Percentiles rank a stretch among this genome's conserved stretches.
These are phyloP conservation scores for barrel medic (Medicago truncatula) DNA, from an alignment of 306 rosid species.

Conservation along the genomic window DNA sequence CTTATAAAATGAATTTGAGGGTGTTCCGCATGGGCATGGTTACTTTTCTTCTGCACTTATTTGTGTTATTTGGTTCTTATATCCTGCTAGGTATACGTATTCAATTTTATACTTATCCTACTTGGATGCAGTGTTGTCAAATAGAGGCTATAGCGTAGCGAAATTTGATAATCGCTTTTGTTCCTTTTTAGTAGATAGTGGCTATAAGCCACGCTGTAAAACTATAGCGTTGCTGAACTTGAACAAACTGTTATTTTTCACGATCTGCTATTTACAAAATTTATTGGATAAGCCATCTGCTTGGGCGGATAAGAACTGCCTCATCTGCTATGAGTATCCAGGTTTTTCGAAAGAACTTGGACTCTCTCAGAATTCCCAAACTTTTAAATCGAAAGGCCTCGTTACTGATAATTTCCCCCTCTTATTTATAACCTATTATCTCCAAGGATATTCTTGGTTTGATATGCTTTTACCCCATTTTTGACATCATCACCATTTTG, in stretches of 20 bases:
- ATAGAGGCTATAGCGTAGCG: not conserved
- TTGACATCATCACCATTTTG: not conserved
- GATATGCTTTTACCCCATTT: not conserved
- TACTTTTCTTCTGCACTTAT: slow-evolving; percentile 1
- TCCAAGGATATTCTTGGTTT: not conserved
- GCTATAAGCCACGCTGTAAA: not conserved
- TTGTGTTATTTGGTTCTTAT: slow-evolving; percentile 22
- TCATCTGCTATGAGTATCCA: not conserved
- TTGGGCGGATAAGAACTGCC: not conserved
- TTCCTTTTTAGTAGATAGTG: not conserved
- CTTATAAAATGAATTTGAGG: slow-evolving; percentile 14
- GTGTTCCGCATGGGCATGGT: not conserved
- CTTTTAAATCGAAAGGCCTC: not conserved
- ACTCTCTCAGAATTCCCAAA: not conserved
- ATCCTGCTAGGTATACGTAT: not conserved
- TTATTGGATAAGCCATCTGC: not conserved
- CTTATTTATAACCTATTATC: too few relatives aligned
- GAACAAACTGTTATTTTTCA: not conserved
- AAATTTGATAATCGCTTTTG: not conserved
- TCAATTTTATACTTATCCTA: not conserved
- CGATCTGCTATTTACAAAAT: not conserved
- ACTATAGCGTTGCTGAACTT: not conserved
- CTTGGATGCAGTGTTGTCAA: not conserved
- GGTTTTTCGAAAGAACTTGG: not conserved
- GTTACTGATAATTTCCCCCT: not conserved